phyloP scores from a whole-genome alignment of 192 early-diverging fungal genomes.

The Oehlia diaphana region DNA sequence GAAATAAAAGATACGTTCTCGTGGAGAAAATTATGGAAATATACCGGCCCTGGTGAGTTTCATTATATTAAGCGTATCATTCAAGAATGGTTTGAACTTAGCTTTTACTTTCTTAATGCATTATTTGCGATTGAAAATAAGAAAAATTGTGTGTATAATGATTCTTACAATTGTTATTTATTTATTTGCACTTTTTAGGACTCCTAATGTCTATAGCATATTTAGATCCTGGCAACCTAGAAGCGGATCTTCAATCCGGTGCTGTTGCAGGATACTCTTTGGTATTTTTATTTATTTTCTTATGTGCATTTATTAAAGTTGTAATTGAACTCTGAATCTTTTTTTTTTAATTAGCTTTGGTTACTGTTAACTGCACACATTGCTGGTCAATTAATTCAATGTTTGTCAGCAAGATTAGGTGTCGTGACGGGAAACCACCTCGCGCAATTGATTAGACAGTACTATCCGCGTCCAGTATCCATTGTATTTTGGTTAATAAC shows the following conservation, averaged over 20 bases:
- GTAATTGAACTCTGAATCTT: neutral
- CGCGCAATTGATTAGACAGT: constrained; percentile 50
- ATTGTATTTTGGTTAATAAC: constrained; percentile 59
- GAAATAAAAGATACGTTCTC: constrained; percentile 51
- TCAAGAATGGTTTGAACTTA: neutral
- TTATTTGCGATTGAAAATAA: neutral
- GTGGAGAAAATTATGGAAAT: constrained; percentile 60
- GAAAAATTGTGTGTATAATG: neutral
- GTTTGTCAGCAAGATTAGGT: constrained; percentile 61
- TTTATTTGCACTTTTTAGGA: constrained; percentile 25
- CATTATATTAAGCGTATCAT: neutral
- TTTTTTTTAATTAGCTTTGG: constrained; percentile 46
- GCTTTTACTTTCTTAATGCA: neutral
- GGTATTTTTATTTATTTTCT: neutral
- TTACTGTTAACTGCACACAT: constrained; percentile 62
- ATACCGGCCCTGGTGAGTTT: constrained; percentile 61
- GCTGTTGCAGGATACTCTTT: constrained; percentile 64
- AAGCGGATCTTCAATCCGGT: constrained; percentile 68
- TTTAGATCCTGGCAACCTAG: constrained; percentile 69
- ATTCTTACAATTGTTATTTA: neutral
- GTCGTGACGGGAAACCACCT: constrained; percentile 66
- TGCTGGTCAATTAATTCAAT: constrained; percentile 63
- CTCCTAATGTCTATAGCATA: constrained; percentile 61
- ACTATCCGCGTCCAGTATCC: constrained; percentile 50
- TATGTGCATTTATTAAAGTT: neutral